phyloP scores from a whole-genome alignment of 306 rosid species.

The Pyrus pyrifolia region DNA sequence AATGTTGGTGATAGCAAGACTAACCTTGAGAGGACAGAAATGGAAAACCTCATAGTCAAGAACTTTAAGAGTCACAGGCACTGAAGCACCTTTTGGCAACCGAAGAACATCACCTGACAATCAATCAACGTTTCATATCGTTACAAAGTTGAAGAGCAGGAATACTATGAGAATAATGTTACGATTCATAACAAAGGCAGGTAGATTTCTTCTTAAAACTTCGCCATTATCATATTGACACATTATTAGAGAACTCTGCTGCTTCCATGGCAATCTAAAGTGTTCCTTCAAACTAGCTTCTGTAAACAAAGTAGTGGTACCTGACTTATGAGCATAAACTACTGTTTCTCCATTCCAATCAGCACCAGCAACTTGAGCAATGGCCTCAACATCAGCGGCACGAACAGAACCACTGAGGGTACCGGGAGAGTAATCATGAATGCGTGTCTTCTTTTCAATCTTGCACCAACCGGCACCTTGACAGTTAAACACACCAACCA shows the following conservation, averaged over 20 bases:
- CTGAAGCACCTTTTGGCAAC: constrained; percentile 65
- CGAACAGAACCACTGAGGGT: constrained; percentile 59
- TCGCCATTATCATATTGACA: background rate
- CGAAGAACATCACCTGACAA: constrained; percentile 65
- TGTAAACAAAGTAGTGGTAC: constrained; percentile 20
- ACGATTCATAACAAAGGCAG: background rate
- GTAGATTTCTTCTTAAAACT: background rate
- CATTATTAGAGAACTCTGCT: background rate
- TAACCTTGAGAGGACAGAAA: constrained; percentile 70
- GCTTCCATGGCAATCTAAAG: background rate
- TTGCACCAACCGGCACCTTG: constrained; percentile 99
- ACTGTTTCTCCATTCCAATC: constrained; percentile 71
- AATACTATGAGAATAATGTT: background rate
- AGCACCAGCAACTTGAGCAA: constrained; percentile 56
- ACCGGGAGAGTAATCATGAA: constrained; percentile 67
- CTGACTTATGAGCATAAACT: constrained; percentile 61
- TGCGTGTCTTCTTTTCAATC: constrained; percentile 62
- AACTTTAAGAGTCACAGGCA: constrained; percentile 72
- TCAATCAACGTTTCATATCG: background rate
- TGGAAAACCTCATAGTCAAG: constrained; percentile 87
- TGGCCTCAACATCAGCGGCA: constrained; percentile 60
- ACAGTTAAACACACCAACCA: constrained; percentile 90
- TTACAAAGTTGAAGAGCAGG: background rate
- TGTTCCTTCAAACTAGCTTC: no score
- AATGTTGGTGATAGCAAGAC: background rate